These are phyloP conservation scores for Pseudopithomyces maydicus DNA, from an alignment of 2,329 filamentous ascomycete species.

Conservation along the genomic window DNA sequence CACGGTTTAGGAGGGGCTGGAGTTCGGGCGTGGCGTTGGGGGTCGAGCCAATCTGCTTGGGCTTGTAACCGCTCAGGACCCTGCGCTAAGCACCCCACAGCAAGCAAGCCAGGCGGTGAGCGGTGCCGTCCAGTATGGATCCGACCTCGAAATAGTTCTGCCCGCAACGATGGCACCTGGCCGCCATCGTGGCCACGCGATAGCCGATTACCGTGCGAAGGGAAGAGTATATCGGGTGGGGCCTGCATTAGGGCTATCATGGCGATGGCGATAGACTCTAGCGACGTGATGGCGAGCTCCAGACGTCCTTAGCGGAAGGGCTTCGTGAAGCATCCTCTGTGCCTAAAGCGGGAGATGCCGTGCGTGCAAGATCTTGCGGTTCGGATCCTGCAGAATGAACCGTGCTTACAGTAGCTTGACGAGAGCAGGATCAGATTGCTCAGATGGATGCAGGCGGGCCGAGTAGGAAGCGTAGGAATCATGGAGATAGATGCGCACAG, in stretches of 20 bases:
- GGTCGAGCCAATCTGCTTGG: conserved; percentile 28
- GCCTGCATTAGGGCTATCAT: conserved; percentile 35
- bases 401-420: neutral
- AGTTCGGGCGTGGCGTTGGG: conserved; percentile 18
- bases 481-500: too few species aligned
- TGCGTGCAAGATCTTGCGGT: neutral
- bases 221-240: conserved; percentile 3
- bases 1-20: conserved; percentile 21
- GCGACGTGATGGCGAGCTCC: conserved; percentile 14
- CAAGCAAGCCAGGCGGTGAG: conserved; percentile 21
- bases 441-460: neutral
- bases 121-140: conserved; percentile 26
- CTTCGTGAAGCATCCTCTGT: neutral
- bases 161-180: conserved; percentile 8
- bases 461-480: neutral
- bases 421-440: neutral
- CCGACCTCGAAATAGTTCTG: conserved; percentile 30
- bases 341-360: conserved; percentile 6
- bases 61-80: conserved; percentile 36
- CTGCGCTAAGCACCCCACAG: conserved; percentile 17
- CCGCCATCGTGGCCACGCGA: conserved; percentile 1
- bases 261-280: neutral
- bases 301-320: conserved; percentile 10
- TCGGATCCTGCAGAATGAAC: neutral
- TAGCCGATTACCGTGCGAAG: conserved; percentile 1